These are phyloP conservation scores for Podosphaera leucotricha DNA, from an alignment of 2,329 filamentous ascomycete species.

Conservation along the genomic window DNA sequence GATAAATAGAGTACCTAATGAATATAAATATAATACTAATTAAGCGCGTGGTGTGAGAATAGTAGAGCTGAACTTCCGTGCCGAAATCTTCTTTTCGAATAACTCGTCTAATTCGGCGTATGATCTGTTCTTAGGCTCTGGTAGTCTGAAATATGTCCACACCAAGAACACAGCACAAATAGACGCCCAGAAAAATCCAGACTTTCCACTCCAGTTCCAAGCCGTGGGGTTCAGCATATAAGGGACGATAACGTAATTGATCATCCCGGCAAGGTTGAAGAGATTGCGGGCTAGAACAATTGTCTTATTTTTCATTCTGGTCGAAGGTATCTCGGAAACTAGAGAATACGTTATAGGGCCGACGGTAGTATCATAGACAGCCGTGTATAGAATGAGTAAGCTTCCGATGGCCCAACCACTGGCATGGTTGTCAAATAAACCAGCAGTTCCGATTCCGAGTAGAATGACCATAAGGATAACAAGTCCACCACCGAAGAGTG, in stretches of 20 bases:
- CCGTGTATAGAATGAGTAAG: conserved; percentile 19
- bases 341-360: conserved; percentile 22
- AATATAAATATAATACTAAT: no score
- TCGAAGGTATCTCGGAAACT: conserved; percentile 20
- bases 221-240: conserved; percentile 21
- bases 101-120: conserved; percentile 1
- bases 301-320: conserved; percentile 59
- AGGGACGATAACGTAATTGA: conserved; percentile 16
- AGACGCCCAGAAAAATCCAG: conserved; percentile 11
- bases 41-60: background rate
- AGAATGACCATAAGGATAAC: conserved; percentile 27
- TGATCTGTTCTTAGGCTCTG: conserved; percentile 14
- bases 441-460: conserved; percentile 20
- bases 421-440: conserved; percentile 15
- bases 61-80: conserved; percentile 1
- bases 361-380: conserved; percentile 21
- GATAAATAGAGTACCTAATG: no score
- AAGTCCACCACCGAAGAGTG: conserved; percentile 36
- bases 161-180: conserved; percentile 17
- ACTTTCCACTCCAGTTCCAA: conserved; percentile 18
- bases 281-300: conserved; percentile 33
- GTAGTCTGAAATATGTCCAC: conserved; percentile 20
- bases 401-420: conserved; percentile 14
- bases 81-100: conserved; percentile 1
- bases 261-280: conserved; percentile 16